Evolutionary conservation across 345 rosid species (phyloP).

Genomic region (Odontarrhena argentea): DNA sequence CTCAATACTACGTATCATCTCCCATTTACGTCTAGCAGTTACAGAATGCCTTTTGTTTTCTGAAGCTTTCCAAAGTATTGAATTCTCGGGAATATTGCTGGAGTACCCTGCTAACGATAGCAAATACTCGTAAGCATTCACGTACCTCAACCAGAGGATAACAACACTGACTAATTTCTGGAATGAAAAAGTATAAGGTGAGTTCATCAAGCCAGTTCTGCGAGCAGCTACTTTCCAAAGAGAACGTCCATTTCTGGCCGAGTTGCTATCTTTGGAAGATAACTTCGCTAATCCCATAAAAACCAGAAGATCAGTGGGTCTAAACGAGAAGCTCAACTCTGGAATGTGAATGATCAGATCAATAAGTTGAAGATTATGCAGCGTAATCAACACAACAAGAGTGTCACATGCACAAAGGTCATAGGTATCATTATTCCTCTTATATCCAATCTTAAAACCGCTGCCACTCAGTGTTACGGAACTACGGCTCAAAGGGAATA

Average conservation of each 20-base stretch:
- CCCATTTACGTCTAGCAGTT: constrained; percentile 60
- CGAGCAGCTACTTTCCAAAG: constrained; percentile 84
- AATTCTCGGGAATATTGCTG: constrained; percentile 47
- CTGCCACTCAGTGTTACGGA: constrained; percentile 52
- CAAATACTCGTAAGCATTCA: constrained; percentile 62
- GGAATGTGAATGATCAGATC: constrained; percentile 55
- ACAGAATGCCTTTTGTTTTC: constrained; percentile 45
- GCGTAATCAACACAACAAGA: constrained; percentile 41
- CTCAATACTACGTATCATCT: constrained; percentile 59
- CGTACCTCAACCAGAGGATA: constrained; percentile 71
- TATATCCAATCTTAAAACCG: constrained; percentile 58
- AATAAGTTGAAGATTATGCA: constrained; percentile 57
- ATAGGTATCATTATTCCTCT: constrained; percentile 47
- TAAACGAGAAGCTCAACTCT: constrained; percentile 52
- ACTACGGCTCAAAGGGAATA: constrained; percentile 53
- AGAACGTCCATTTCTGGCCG: constrained; percentile 62
- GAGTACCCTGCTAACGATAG: constrained; percentile 60
- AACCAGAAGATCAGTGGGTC: constrained; percentile 65
- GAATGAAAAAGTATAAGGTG: constrained; percentile 61
- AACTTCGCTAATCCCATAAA: constrained; percentile 49
- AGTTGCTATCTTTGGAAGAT: constrained; percentile 48
- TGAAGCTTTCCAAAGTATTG: constrained; percentile 50
- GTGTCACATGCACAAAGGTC: constrained; percentile 45
- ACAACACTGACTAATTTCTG: constrained; percentile 54
- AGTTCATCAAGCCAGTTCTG: constrained; percentile 54